Evolutionary conservation across 2,329 filamentous ascomycete genomes (phyloP).

Genomic region (Cryphonectria radicalis): DNA sequence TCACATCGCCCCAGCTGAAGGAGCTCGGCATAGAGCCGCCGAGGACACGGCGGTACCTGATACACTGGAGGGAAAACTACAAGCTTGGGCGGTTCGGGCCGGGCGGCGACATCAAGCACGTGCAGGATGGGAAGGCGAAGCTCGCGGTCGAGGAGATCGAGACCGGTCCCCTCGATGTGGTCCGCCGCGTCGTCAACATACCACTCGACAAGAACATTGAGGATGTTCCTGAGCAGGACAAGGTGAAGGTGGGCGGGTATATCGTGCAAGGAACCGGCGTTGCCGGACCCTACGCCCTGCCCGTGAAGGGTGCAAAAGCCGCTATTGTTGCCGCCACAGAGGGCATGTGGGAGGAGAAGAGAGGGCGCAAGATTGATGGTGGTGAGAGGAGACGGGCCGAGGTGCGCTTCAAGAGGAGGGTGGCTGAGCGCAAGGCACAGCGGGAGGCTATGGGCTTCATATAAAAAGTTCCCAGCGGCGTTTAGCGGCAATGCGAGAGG

Average conservation of each 20-base stretch:
- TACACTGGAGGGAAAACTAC: constrained; percentile 88
- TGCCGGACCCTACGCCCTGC: constrained; percentile 73
- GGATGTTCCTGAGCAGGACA: constrained; percentile 40
- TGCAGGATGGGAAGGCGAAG: constrained; percentile 60
- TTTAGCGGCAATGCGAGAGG: neutral
- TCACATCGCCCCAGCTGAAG: constrained; percentile 76
- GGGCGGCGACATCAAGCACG: constrained; percentile 79
- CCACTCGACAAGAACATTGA: constrained; percentile 49
- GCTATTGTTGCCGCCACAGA: constrained; percentile 74
- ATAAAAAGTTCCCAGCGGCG: neutral
- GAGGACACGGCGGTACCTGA: constrained; percentile 78
- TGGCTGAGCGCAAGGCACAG: constrained; percentile 75
- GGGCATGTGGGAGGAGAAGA: constrained; percentile 89
- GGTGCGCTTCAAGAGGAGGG: constrained; percentile 83
- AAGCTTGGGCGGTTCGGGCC: constrained; percentile 76
- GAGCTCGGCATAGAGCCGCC: constrained; percentile 87
- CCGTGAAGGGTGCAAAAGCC: constrained; percentile 66
- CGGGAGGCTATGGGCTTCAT: constrained; percentile 41
- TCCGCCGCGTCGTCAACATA: constrained; percentile 61
- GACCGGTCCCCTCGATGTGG: constrained; percentile 44
- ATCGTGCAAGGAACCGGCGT: constrained; percentile 73
- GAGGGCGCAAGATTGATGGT: constrained; percentile 91
- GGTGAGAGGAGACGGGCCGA: constrained; percentile 89
- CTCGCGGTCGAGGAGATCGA: constrained; percentile 51
- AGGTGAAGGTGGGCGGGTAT: constrained; percentile 65